Evolutionary conservation across 768 basidiomycete genomes (phyloP), one percentile per base, ranked within the genome.

Genomic region (Chiua virens): DNA sequence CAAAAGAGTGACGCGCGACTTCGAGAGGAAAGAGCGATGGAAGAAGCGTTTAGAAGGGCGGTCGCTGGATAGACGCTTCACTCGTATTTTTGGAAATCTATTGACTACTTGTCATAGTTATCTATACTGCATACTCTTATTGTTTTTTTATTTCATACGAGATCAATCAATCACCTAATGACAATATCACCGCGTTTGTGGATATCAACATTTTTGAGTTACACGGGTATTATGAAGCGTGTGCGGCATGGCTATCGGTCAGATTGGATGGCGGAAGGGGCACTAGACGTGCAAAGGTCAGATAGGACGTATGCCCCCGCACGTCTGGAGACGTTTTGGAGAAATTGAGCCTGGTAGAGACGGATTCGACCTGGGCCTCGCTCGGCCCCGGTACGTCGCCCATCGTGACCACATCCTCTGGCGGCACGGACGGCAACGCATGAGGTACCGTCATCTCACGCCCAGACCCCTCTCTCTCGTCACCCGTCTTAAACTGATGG

Each of bases 291-390:
- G 95, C 96, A 66, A 98, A 98, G 0, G 97, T 98, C 42, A 99
- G 79, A 71, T 94, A 98, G 25, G 91, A 94, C 9, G 96, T 97
- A 68, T 99, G 97, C 13, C 97, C 97, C 46, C 96, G 80, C 45
- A 93, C 88, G 64, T 98, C 94, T 3, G 82, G 73, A 22, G 86
- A 78, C 14, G 82, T 82, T 62, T 85, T 89, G 36, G 88, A 83
- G 41, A 86, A 71, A 53, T 77, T 82, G 50, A 81, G 77, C 53
- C 77, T 85, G 17, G 52, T 35, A 17, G 50, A 47, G 3, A 32
- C 40, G n/a, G 56, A 37, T 28, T 56, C 53, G 32, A 34, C 32
- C 14, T 35, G 47, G 35, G 28, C 38, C 23, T 38, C 53, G 41
- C 49, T 57, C 36, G 59, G 45, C 18, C 50, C 52, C 27, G 58